phyloP scores from a whole-genome alignment of 352 stramenopile species.

The Globisporangium viniferum region DNA sequence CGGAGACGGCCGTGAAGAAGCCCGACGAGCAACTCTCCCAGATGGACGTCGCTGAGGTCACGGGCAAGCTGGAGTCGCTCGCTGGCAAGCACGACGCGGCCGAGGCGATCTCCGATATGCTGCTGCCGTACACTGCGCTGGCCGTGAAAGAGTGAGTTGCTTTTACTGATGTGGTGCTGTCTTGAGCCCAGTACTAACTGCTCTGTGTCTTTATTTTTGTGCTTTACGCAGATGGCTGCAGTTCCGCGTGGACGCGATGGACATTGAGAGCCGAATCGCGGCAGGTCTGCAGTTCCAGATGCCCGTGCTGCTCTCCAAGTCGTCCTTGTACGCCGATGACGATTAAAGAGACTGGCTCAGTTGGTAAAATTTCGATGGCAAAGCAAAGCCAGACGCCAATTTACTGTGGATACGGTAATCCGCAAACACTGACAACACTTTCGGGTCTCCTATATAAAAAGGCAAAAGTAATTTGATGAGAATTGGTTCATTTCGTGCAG shows the following conservation, averaged over 20 bases:
- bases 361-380: no score
- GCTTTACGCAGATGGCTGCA: conserved; percentile 64
- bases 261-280: conserved; percentile 84
- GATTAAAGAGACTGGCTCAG: conserved; percentile 39
- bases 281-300: conserved; percentile 75
- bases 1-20: conserved; percentile 75
- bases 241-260: conserved; percentile 80
- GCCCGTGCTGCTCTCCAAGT: conserved; percentile 85
- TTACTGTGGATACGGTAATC: no score
- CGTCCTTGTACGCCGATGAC: conserved; percentile 82
- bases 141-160: conserved; percentile 86
- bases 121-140: conserved; percentile 78
- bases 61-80: conserved; percentile 75
- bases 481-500: no score
- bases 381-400: no score
- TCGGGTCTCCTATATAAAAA: no score
- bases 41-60: conserved; percentile 70
- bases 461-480: no score
- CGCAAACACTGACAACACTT: no score
- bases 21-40: conserved; percentile 70
- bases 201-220: conserved; percentile 6
- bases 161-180: not conserved
- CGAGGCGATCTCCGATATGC: conserved; percentile 59
- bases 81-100: conserved; percentile 68
- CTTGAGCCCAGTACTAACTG: conserved; percentile 15